A percentile compares a stretch with the other conserved stretches of the same genome.
Conservation (phyloP, 83 land plant genomes). For the Isoetes engelmannii region DNA sequence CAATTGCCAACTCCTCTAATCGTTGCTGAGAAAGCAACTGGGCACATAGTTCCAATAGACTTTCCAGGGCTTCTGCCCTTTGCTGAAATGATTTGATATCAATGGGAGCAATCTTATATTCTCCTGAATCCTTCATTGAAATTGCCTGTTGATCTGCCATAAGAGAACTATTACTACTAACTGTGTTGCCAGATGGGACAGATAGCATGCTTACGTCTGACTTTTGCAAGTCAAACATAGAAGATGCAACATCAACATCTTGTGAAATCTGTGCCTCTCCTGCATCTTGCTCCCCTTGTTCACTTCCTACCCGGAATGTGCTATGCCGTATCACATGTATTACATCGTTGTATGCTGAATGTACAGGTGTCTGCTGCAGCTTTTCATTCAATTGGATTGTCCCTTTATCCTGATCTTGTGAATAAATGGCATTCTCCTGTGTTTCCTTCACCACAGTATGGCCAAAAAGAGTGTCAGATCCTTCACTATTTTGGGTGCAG, state of each 20-base stretch:
- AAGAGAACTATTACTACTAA: constrained; percentile 12
- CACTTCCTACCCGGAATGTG: constrained; percentile 37
- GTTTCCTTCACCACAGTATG: background rate
- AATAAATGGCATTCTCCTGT: background rate
- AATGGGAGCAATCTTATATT: constrained; percentile 28
- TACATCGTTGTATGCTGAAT: constrained; percentile 32
- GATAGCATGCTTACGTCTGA: constrained; percentile 26
- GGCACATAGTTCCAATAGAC: constrained; percentile 78
- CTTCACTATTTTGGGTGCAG: no score
- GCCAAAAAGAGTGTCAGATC: background rate
- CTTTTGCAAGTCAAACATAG: constrained; percentile 18
- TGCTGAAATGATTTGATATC: constrained; percentile 61
- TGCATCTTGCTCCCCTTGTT: constrained; percentile 22
- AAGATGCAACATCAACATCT: constrained; percentile 16
- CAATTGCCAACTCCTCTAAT: constrained; percentile 65
- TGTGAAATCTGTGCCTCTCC: constrained; percentile 14
- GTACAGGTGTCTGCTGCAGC: constrained; percentile 13
- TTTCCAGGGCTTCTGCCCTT: constrained; percentile 77
- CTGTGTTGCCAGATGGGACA: constrained; percentile 26
- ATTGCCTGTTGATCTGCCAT: constrained; percentile 38
- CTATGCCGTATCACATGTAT: constrained; percentile 39
- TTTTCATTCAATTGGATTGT: constrained; percentile 40
- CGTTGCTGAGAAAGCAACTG: constrained; percentile 61
- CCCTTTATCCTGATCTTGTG: constrained; percentile 44
- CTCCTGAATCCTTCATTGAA: constrained; percentile 47